A percentile compares a stretch with the other conserved stretches of the same genome.
Conservation (phyloP, 2,329 filamentous ascomycete species). For the Hypomyces perniciosus region DNA sequence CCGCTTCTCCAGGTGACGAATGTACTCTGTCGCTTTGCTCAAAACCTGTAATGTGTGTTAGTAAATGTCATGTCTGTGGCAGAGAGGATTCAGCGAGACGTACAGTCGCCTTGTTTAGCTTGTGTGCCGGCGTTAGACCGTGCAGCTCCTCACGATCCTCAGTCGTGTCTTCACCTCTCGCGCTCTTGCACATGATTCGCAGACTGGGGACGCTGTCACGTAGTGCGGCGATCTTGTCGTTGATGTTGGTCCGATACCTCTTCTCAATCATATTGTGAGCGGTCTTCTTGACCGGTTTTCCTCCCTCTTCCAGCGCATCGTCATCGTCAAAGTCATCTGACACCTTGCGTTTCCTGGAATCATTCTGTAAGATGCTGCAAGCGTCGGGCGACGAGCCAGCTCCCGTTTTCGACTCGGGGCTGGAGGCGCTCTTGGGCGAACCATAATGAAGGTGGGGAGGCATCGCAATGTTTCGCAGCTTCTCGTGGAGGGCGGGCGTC, state of each 20-base stretch:
- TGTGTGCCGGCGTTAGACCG: slow-evolving; percentile 80
- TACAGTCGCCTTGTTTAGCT: slow-evolving; percentile 94
- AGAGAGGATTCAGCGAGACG: slow-evolving; percentile 8
- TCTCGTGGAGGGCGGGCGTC: slow-evolving; percentile 55
- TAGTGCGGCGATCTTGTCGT: slow-evolving; percentile 92
- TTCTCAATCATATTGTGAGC: slow-evolving; percentile 99
- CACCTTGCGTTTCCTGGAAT: slow-evolving; percentile 63
- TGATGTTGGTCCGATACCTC: slow-evolving; percentile 89
- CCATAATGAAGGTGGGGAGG: slow-evolving; percentile 56
- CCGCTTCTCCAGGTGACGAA: slow-evolving; percentile 85
- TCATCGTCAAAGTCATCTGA: slow-evolving; percentile 47
- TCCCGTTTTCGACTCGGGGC: slow-evolving; percentile 48
- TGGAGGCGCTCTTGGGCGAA: slow-evolving; percentile 52
- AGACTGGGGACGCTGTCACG: slow-evolving; percentile 88
- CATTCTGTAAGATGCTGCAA: slow-evolving; percentile 38
- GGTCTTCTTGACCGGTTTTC: slow-evolving; percentile 70
- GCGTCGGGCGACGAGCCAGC: slow-evolving; percentile 56
- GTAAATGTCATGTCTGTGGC: neutral
- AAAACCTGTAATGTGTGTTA: slow-evolving; percentile 50
- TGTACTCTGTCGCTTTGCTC: slow-evolving; percentile 94
- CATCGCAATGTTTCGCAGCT: slow-evolving; percentile 59
- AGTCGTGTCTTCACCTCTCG: slow-evolving; percentile 59
- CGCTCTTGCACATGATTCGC: slow-evolving; percentile 72
- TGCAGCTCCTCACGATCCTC: slow-evolving; percentile 70
- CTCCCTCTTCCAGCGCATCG: slow-evolving; percentile 54